Conservation (phyloP, 2,329 filamentous ascomycete genomes). For the Lizonia empirigonia region DNA sequence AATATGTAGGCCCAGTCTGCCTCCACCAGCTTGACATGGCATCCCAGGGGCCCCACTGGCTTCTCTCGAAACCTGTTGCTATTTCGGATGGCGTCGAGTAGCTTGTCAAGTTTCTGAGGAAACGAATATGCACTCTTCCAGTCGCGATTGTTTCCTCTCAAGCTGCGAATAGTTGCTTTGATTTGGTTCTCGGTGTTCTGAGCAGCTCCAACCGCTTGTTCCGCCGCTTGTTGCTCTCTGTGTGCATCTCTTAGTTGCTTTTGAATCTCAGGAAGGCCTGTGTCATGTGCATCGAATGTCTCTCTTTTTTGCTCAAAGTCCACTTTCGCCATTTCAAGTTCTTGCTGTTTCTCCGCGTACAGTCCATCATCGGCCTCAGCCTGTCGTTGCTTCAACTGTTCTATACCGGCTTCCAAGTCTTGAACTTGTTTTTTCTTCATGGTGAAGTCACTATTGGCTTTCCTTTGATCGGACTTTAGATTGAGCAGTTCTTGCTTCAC, state of each 20-base stretch:
- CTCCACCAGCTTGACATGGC: constrained; percentile 75
- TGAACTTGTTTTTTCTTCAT: constrained; percentile 54
- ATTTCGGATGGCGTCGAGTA: constrained; percentile 71
- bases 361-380: constrained; percentile 68
- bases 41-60: constrained; percentile 84
- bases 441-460: constrained; percentile 65
- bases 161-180: constrained; percentile 56
- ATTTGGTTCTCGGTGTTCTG: constrained; percentile 60
- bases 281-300: constrained; percentile 51
- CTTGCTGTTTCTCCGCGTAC: constrained; percentile 64
- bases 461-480: constrained; percentile 65
- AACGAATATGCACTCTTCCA: constrained; percentile 68
- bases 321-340: constrained; percentile 64
- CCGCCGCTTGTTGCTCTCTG: constrained; percentile 18
- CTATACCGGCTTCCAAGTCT: constrained; percentile 54
- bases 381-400: constrained; percentile 65
- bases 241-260: constrained; percentile 44
- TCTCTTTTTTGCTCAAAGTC: constrained; percentile 54
- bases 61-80: constrained; percentile 71
- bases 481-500: constrained; percentile 61
- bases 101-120: constrained; percentile 59
- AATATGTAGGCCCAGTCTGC: constrained; percentile 83
- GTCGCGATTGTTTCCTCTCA: constrained; percentile 63
- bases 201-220: constrained; percentile 37
- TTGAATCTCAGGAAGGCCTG: constrained; percentile 43